These are phyloP conservation scores for Paramyrothecium sp. DNA, from an alignment of 2,329 filamentous ascomycete genomes.

Conservation along the genomic window DNA sequence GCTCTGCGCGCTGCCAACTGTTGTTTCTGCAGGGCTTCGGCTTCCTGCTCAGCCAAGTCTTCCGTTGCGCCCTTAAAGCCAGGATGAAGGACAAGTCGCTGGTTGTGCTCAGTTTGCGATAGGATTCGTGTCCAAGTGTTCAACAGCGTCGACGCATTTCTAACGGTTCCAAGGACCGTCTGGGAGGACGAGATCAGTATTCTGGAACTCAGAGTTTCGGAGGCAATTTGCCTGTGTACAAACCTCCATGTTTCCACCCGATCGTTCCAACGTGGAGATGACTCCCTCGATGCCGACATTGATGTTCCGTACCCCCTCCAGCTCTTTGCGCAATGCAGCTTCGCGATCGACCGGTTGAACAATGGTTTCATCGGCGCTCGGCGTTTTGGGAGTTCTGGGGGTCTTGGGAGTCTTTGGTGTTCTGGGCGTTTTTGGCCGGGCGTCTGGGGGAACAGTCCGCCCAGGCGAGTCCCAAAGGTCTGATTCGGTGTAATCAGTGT, in stretches of 20 bases:
- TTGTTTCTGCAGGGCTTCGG: constrained; percentile 70
- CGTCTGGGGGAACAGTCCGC: constrained; percentile 25
- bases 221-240: constrained; percentile 3
- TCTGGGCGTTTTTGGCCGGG: constrained; percentile 34
- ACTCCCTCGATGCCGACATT: constrained; percentile 85
- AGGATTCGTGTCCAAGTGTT: constrained; percentile 96
- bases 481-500: constrained; percentile 44
- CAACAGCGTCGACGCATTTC: constrained; percentile 82
- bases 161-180: constrained; percentile 84
- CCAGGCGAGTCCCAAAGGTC: constrained; percentile 47
- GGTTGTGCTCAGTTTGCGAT: constrained; percentile 96
- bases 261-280: constrained; percentile 67
- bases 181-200: constrained; percentile 16
- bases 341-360: constrained; percentile 63
- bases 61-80: constrained; percentile 86
- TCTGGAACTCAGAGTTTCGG: background rate
- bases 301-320: constrained; percentile 80
- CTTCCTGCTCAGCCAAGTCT: constrained; percentile 83
- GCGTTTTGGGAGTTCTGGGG: constrained; percentile 46
- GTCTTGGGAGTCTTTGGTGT: constrained; percentile 50
- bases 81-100: constrained; percentile 84
- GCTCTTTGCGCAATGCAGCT: constrained; percentile 70
- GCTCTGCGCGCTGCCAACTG: constrained; percentile 76
- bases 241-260: constrained; percentile 77
- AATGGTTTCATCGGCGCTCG: constrained; percentile 33